A percentile compares a stretch with the other conserved stretches of the same genome.
Conservation (phyloP, 2,329 filamentous ascomycete species). For the Berkeleyomyces rouxiae region DNA sequence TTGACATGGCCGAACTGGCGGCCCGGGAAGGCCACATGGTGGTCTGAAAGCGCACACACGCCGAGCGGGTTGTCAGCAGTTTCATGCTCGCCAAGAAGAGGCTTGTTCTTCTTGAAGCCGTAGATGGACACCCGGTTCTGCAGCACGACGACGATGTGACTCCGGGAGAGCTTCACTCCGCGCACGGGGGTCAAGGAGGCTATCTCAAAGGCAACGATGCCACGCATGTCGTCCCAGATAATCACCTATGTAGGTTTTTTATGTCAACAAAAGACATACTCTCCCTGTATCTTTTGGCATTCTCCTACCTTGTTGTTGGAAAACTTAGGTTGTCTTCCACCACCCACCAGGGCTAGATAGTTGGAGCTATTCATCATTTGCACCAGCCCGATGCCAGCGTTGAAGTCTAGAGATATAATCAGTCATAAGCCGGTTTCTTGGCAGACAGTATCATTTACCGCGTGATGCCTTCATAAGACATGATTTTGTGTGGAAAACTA, state of each 20-base stretch:
- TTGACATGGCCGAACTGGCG: slow-evolving; percentile 77
- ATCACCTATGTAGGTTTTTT: slow-evolving; percentile 37
- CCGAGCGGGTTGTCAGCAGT: slow-evolving; percentile 74
- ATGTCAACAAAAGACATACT: background rate
- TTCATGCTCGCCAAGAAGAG: slow-evolving; percentile 59
- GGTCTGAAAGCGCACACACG: slow-evolving; percentile 59
- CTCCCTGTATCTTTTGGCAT: background rate
- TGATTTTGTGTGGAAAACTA: slow-evolving; percentile 58
- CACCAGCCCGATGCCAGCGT: slow-evolving; percentile 63
- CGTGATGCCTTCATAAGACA: slow-evolving; percentile 47
- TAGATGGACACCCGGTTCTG: slow-evolving; percentile 72
- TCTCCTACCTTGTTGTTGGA: slow-evolving; percentile 59
- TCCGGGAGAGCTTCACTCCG: slow-evolving; percentile 59
- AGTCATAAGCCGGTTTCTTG: background rate
- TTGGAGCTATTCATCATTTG: slow-evolving; percentile 79
- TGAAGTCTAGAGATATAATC: slow-evolving; percentile 40
- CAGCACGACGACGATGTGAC: slow-evolving; percentile 63
- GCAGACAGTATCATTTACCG: slow-evolving; percentile 20
- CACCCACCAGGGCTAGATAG: slow-evolving; percentile 78
- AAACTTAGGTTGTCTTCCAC: slow-evolving; percentile 71
- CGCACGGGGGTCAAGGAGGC: slow-evolving; percentile 67
- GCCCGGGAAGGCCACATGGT: slow-evolving; percentile 71
- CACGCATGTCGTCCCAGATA: slow-evolving; percentile 80
- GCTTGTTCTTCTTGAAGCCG: slow-evolving; percentile 55
- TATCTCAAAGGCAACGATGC: slow-evolving; percentile 56